Percentiles rank a stretch among this genome's conserved stretches.
Evolutionary conservation across 257 asterid genomes (phyloP).

Genomic region (Solanum infundibuliforme): DNA sequence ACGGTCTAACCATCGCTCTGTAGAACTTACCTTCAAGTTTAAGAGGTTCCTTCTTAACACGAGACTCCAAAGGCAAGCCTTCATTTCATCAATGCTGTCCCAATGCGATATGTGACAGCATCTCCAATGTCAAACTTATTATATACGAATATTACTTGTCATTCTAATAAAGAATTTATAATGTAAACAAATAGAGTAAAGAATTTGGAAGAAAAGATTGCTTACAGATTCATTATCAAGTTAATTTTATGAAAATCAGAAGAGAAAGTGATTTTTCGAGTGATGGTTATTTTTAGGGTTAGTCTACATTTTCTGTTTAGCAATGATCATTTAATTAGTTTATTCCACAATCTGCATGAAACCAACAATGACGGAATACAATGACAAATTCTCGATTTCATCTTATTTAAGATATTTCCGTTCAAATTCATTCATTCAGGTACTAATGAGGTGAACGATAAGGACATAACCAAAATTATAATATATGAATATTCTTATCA

Average conservation of each 20-base stretch:
- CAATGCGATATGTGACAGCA: not conserved
- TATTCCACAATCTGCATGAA: not conserved
- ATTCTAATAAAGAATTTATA: not conserved
- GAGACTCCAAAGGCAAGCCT: not conserved
- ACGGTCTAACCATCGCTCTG: not conserved
- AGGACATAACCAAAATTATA: too few species aligned
- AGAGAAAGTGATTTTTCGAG: not conserved
- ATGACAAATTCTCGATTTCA: not conserved
- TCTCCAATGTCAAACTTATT: not conserved
- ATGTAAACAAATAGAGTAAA: not conserved
- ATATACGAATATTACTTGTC: not conserved
- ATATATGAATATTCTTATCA: too few species aligned
- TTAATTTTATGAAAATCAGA: not conserved
- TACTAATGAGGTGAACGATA: too few species aligned
- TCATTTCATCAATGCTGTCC: not conserved
- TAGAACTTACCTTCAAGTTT: too few species aligned
- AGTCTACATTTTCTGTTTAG: not conserved
- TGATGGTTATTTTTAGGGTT: not conserved
- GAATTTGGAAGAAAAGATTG: too few species aligned
- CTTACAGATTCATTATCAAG: not conserved
- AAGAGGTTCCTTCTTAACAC: not conserved
- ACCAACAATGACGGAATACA: not conserved
- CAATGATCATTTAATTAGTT: not conserved
- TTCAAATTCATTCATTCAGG: too few species aligned
- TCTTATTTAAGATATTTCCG: not conserved